Evolutionary conservation across 2,329 filamentous ascomycete species (phyloP).

Genomic region (Hymenoscyphus scutula): DNA sequence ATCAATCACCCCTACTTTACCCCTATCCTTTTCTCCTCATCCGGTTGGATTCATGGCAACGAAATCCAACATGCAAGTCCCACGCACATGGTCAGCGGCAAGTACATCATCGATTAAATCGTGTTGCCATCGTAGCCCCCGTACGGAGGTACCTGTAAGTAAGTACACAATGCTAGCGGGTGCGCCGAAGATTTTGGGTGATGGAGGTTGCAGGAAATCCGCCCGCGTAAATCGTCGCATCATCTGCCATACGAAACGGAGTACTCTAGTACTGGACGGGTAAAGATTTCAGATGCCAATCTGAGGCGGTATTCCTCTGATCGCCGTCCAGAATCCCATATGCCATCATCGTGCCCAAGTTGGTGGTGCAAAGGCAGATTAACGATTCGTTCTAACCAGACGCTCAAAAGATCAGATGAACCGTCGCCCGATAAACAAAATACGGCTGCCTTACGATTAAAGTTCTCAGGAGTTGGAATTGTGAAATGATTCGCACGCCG

Average conservation of each 20-base stretch:
- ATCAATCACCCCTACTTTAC: too few relatives aligned
- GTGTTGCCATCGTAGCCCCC: background rate
- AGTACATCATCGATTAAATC: conserved; percentile 3
- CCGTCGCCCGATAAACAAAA: background rate
- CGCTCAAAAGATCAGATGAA: background rate
- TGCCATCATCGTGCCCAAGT: background rate
- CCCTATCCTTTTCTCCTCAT: background rate
- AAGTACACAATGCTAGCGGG: background rate
- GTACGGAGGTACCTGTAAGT: background rate
- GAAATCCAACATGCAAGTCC: background rate
- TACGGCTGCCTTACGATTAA: background rate
- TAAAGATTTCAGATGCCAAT: background rate
- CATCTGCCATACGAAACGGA: background rate
- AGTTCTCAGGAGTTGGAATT: background rate
- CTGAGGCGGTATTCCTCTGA: background rate
- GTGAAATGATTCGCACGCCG: background rate
- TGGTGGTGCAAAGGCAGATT: background rate
- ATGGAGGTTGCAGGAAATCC: conserved; percentile 1
- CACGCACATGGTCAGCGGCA: conserved; percentile 1
- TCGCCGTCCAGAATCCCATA: background rate
- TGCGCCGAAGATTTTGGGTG: background rate
- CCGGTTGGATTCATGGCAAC: background rate
- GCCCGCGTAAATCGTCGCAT: background rate
- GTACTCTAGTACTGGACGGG: too few relatives aligned
- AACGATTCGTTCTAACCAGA: background rate